Conservation (phyloP, 164 flowering plant genomes). For the Amborella trichopoda region DNA sequence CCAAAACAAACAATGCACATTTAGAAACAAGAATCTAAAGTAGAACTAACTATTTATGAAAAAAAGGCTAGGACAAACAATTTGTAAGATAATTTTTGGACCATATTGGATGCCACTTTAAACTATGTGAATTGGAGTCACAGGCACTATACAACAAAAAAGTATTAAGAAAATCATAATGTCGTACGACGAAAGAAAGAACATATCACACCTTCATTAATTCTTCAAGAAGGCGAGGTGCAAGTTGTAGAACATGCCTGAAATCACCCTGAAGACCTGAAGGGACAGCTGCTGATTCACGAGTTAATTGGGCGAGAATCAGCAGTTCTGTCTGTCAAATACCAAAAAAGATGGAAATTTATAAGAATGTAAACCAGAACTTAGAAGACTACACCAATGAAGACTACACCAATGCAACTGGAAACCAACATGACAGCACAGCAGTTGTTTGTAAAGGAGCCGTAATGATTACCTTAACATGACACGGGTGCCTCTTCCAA, state of each 20-base stretch:
- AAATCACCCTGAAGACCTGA: constrained; percentile 57
- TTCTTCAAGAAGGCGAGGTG: constrained; percentile 97
- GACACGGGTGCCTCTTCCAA: constrained; percentile 93
- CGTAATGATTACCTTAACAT: constrained; percentile 62
- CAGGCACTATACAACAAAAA: no score
- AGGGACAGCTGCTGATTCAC: constrained; percentile 53
- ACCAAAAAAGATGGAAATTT: constrained; percentile 2
- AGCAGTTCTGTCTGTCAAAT: constrained; percentile 86
- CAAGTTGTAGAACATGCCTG: constrained; percentile 64
- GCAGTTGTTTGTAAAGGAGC: no score
- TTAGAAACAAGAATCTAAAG: no score
- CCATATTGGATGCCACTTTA: no score
- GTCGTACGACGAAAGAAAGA: no score
- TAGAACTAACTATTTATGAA: no score
- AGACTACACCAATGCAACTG: background rate
- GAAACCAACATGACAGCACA: background rate
- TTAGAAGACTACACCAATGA: background rate
- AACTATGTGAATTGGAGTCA: no score
- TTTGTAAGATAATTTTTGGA: no score
- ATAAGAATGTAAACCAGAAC: constrained; percentile 5
- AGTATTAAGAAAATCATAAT: no score
- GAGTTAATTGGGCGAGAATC: constrained; percentile 85
- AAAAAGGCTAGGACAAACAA: no score
- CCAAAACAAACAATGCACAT: no score
- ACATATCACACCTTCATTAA: constrained; percentile 93